Conservation (phyloP, 2,329 filamentous ascomycete genomes). For the Botrytis galanthina region DNA sequence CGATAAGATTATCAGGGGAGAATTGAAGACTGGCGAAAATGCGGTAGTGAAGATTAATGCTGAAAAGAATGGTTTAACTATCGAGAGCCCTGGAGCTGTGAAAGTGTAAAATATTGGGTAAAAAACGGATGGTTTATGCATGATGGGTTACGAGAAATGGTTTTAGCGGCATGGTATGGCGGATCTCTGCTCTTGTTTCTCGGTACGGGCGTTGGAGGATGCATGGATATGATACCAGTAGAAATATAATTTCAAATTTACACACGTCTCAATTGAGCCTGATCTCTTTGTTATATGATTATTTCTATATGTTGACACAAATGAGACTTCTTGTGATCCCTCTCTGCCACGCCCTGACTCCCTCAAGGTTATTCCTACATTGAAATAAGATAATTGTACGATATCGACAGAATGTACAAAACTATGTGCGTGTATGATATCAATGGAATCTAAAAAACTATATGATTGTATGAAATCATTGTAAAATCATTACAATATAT, state of each 20-base stretch:
- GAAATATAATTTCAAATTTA: background rate
- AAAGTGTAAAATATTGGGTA: background rate
- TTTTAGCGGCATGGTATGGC: constrained; percentile 7
- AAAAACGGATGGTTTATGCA: background rate
- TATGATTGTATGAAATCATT: background rate
- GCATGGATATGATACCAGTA: background rate
- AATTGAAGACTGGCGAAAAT: constrained; percentile 71
- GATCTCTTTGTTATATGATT: background rate
- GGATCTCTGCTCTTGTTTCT: constrained; percentile 12
- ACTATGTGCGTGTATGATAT: background rate
- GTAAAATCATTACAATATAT: background rate
- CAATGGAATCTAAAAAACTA: background rate
- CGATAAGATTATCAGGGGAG: constrained; percentile 85
- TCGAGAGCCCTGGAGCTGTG: constrained; percentile 37
- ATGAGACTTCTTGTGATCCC: background rate
- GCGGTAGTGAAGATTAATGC: constrained; percentile 69
- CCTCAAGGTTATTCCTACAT: background rate
- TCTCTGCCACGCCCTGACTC: background rate
- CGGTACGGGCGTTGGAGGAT: background rate
- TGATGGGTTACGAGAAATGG: constrained; percentile 5
- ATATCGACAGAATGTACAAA: background rate
- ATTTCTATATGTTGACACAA: background rate
- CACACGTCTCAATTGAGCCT: background rate
- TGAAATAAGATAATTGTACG: background rate
- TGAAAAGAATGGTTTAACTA: constrained; percentile 56